Base-by-base conservation (phyloP, 768 basidiomycete species). In the Vishniacozyma victoriae region DNA sequence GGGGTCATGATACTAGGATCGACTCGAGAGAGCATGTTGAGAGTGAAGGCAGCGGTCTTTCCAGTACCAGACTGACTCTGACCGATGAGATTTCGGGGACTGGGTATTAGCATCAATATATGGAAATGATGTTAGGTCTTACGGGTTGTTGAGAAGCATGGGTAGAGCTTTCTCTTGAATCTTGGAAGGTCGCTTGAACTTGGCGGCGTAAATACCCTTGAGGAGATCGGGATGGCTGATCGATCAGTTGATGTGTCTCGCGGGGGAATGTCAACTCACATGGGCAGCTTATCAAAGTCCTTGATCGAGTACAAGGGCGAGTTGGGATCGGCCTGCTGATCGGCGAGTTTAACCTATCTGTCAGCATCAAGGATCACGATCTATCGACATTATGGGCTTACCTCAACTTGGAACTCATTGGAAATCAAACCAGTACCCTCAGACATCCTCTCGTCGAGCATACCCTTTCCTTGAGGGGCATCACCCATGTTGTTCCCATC, bases 31-130 rank as follows among this genome's bases (percentile, higher is more conserved):
- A 97, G 79, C 92, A 99, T 97, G 11, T 93, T 92, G 41, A 99
- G 77, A 12, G 91, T 88, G 70, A 99, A 99, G 9, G 95, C 95
- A 3, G 95, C 95, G 2, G 95, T 97, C 76, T 99, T 99, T 41
- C 95, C 95, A 7, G 95, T 99, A 31, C 95, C 95, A 26, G 95
- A 97, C 66, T 99, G 95, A 43, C 92, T 97, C 75, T 99, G 95
- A 15, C 91, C 95, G 67, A 97, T 97, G 85, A 97, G 92, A 74
- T 97, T 97, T 44, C 83, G 85, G 11, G 93, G 86, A n/a, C 93
- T 99, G 67, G 0, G n/a, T n/a, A n/a, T n/a, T 16, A 18, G 26
- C 22, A 41, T 50, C 20, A 41, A 23, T 16, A 29, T 4, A 25
- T 31, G 5, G 29, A 44, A 16, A 16, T 44, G 11, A 20, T n/a